A percentile compares a stretch with the other conserved stretches of the same genome.
These are phyloP conservation scores for Thraustotheca clavata DNA, from an alignment of 352 stramenopile genomes.

Conservation along the genomic window DNA sequence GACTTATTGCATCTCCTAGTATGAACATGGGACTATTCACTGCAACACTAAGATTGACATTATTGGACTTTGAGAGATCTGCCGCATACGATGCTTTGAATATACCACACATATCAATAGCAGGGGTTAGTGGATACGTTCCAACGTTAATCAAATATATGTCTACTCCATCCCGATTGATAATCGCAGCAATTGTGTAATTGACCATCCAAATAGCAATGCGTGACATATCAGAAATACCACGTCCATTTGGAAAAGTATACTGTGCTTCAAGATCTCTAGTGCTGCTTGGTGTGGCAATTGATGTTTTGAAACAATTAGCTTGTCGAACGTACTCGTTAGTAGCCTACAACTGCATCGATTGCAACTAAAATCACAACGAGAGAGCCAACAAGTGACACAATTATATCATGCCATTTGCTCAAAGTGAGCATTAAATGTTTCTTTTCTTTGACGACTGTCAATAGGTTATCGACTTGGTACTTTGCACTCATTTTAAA, in stretches of 20 bases:
- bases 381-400: too few species aligned
- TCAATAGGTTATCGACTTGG: too few species aligned
- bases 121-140: neutral
- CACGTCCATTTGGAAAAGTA: neutral
- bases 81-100: neutral
- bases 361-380: too few species aligned
- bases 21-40: neutral
- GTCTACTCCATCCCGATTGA: neutral
- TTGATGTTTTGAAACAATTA: neutral
- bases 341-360: too few species aligned
- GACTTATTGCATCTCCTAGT: neutral
- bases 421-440: too few species aligned
- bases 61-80: too few species aligned
- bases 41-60: too few species aligned
- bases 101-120: neutral
- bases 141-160: slow-evolving; percentile 1
- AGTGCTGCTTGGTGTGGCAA: neutral
- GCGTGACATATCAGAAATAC: neutral
- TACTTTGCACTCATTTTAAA: too few species aligned
- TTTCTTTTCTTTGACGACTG: too few species aligned
- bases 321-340: slow-evolving; percentile 12
- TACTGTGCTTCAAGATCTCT: neutral
- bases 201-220: neutral
- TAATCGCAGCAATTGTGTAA: neutral
- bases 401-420: too few species aligned